Conservation (phyloP, 2,329 filamentous ascomycete genomes). For the Chaetomiaceae sp. region DNA sequence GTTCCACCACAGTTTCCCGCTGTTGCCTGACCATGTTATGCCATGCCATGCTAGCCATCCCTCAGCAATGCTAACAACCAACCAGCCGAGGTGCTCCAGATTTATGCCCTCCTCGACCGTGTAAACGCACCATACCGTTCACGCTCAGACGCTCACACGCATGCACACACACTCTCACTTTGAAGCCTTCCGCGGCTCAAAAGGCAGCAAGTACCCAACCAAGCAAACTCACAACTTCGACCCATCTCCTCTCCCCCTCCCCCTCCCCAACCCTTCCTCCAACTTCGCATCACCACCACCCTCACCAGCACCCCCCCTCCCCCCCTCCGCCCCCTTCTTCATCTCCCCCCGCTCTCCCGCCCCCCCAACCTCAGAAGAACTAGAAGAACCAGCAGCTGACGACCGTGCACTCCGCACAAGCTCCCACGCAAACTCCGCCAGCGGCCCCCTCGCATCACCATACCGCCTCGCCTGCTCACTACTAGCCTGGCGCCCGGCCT, state of each 20-base stretch:
- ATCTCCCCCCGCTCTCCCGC: background rate
- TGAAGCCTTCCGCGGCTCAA: too few species aligned
- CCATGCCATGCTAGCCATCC: too few species aligned
- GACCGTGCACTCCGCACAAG: slow-evolving; percentile 47
- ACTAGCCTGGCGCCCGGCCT: slow-evolving; percentile 80
- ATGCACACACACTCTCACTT: too few species aligned
- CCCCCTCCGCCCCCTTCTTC: background rate
- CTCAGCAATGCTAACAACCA: too few species aligned
- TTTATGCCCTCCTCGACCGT: too few species aligned
- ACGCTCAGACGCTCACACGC: too few species aligned
- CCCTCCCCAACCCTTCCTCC: background rate
- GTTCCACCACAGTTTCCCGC: too few species aligned
- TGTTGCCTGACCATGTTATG: too few species aligned
- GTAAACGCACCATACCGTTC: too few species aligned
- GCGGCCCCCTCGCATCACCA: slow-evolving; percentile 59
- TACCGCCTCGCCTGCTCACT: slow-evolving; percentile 74
- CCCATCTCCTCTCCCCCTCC: background rate
- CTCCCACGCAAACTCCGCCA: slow-evolving; percentile 74
- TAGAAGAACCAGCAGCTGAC: background rate
- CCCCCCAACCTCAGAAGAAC: background rate
- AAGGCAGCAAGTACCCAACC: too few species aligned
- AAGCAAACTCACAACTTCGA: background rate
- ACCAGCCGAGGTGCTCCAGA: too few species aligned
- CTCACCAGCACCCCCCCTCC: background rate
- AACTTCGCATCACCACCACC: background rate